Percentiles rank a stretch among this genome's conserved stretches.
Evolutionary conservation across 345 rosid species (phyloP).

Genomic region (Eucalyptus cloeziana): DNA sequence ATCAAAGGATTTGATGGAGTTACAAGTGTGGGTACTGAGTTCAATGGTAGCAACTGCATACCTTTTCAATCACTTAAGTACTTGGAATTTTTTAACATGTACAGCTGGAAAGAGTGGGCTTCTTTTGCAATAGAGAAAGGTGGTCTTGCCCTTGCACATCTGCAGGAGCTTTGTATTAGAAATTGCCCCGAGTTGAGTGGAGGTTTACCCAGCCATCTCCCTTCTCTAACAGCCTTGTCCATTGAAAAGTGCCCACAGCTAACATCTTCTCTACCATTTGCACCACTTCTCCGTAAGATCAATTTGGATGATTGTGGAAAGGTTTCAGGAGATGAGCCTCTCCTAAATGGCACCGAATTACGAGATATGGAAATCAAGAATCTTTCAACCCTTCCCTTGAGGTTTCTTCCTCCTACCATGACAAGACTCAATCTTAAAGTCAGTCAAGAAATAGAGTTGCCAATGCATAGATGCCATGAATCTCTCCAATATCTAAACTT

Average conservation of each 20-base stretch:
- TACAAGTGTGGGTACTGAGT: conserved; percentile 11
- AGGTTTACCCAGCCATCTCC: not conserved
- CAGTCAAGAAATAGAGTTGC: not conserved
- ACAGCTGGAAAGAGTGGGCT: not conserved
- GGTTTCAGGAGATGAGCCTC: not conserved
- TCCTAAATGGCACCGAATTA: not conserved
- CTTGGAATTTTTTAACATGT: not conserved
- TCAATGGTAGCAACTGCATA: conserved; percentile 4
- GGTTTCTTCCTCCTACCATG: not conserved
- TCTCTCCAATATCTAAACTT: not conserved
- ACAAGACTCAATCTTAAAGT: not conserved
- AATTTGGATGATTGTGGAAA: not conserved
- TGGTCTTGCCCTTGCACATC: not conserved
- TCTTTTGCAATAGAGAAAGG: not conserved
- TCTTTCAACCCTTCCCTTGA: not conserved
- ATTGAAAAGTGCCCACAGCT: not conserved
- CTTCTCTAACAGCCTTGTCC: not conserved
- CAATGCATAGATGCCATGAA: not conserved
- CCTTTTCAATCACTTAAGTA: conserved; percentile 21
- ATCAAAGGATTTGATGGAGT: conserved; percentile 11
- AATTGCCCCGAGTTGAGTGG: not conserved
- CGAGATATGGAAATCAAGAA: not conserved
- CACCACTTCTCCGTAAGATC: not conserved
- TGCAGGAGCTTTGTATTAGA: not conserved
- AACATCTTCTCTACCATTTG: not conserved